A percentile compares a stretch with the other conserved stretches of the same genome.
These are phyloP conservation scores for Avena sativa DNA, from an alignment of 176 grass and related monocot genomes.

Conservation along the genomic window DNA sequence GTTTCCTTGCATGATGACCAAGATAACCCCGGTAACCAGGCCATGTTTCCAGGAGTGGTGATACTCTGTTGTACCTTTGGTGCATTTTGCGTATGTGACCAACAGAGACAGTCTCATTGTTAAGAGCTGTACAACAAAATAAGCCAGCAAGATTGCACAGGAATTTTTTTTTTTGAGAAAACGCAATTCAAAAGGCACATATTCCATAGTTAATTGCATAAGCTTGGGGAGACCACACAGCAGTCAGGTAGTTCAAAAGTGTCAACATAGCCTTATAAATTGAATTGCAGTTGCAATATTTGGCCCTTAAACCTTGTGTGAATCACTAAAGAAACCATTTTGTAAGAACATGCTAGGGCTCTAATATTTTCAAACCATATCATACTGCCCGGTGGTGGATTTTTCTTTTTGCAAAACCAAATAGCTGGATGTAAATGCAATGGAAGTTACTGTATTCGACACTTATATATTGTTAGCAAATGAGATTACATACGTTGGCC, in stretches of 20 bases:
- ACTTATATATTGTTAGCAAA: background rate
- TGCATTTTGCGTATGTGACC: constrained; percentile 44
- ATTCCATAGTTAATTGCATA: background rate
- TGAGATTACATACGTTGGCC: background rate
- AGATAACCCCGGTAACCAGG: constrained; percentile 25
- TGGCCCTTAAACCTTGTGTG: background rate
- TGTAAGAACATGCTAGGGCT: background rate
- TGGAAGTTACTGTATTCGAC: background rate
- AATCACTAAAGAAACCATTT: background rate
- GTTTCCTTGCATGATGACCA: constrained; percentile 33
- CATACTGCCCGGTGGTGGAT: background rate
- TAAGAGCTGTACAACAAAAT: constrained; percentile 34
- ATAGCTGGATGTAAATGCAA: constrained; percentile 19
- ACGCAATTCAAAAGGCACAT: background rate
- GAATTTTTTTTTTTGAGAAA: too few species aligned
- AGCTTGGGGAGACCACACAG: background rate
- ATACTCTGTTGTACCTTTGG: constrained; percentile 47
- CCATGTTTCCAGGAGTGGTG: constrained; percentile 41
- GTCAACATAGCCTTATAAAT: background rate
- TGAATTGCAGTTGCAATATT: background rate
- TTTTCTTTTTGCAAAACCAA: background rate
- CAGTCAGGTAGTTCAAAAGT: background rate
- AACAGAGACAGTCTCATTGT: constrained; percentile 43
- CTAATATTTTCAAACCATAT: background rate
- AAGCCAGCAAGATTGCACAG: constrained; percentile 10